Base-by-base conservation (phyloP, 768 basidiomycete species). In the Austroboletus eburneus region DNA sequence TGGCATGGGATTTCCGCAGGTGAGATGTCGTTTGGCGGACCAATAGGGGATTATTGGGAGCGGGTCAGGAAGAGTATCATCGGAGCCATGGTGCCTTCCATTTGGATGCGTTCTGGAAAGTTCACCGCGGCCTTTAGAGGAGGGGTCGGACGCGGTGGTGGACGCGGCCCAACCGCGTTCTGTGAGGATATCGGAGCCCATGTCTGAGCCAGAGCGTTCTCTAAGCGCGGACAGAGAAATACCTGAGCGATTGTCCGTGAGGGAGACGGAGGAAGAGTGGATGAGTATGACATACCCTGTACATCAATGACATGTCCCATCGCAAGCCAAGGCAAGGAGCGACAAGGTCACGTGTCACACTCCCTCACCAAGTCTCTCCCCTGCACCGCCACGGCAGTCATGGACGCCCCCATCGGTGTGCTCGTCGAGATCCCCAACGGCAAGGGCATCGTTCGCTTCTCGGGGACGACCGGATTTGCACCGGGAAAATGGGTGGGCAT, bases 401-500 rank as follows among this genome's bases (percentile, higher is more conserved):
- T 49, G 36, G 79, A 80, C 23, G 71, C 73, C 27, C 65, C 77
- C 4, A 63, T 91, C 39, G 87, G 87, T 25, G 77, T 91, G 4
- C 77, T 87, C 45, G 94, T 96, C 14, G 78, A 85, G 45, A 81
- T 93, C 37, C 69, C 85, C 0, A 82, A 84, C 32, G 93, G 94
- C 16, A 76, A 81, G 30, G 96, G 96, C 3, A 72, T 85, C 38
- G 86, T 97, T 38, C 78, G 93, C 20, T 99, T 92, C 74, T 78
- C 76, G 42, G 96, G 95, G 0, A 52, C 80, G 25, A 94, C 95
- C 1, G 74, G 77, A 2, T 97, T 97, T 64, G 79, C 89, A 18
- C 67, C 81, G 2, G 96, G 96, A 0, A 91, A 87, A 75, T 99
- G 95, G 95, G 77, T 96, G 41, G 96, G 96, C 9, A 81, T 98